These are phyloP conservation scores for Rutidosis leptorrhynchoides DNA, from an alignment of 129 eudicot species.

Conservation along the genomic window DNA sequence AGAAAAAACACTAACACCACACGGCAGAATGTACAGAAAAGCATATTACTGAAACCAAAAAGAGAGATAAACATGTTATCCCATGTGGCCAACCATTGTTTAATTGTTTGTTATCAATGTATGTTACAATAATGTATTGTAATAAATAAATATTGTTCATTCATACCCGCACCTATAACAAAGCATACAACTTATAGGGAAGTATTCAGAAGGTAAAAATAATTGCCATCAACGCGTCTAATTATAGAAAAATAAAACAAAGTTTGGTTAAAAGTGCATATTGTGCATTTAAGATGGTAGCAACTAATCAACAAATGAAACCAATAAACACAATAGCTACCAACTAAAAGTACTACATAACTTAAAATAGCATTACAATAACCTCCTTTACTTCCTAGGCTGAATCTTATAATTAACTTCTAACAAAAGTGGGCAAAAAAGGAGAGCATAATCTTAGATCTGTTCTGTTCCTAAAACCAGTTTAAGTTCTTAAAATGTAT, in stretches of 20 bases:
- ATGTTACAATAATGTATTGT: no score
- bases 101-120: constrained; percentile 7
- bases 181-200: background rate
- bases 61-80: background rate
- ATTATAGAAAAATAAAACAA: no score
- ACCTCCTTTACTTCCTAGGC: background rate
- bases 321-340: background rate
- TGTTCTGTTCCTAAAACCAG: constrained; percentile 9
- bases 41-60: constrained; percentile 4
- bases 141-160: constrained; percentile 14
- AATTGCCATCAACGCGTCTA: no score
- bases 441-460: background rate
- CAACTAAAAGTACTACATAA: background rate
- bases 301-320: background rate
- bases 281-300: no score
- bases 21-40: constrained; percentile 20
- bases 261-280: background rate
- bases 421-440: constrained; percentile 11
- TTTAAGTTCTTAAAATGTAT: constrained; percentile 33
- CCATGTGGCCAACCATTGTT: constrained; percentile 15
- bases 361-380: background rate
- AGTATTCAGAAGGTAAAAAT: no score
- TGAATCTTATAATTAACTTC: background rate
- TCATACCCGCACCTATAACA: background rate
- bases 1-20: constrained; percentile 3